Evolutionary conservation across 352 stramenopile genomes (phyloP).

Genomic region (Saprolegnia parasitica): DNA sequence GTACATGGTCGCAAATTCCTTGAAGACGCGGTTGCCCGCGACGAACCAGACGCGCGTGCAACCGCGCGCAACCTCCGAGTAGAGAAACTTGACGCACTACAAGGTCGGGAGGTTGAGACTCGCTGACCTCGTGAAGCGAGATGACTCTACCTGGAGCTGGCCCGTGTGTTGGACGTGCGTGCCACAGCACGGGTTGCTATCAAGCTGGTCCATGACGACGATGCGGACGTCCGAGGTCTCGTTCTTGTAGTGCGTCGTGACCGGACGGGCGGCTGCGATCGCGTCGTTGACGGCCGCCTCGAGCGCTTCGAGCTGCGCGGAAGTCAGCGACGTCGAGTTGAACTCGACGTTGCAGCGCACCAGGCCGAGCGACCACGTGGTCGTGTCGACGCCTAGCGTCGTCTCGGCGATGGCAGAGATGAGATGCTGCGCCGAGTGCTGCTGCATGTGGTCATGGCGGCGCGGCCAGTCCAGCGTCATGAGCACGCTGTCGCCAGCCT

Average conservation of each 20-base stretch:
- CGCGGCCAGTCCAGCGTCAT: slow-evolving; percentile 67
- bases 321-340: slow-evolving; percentile 35
- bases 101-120: slow-evolving; percentile 3
- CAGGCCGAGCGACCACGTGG: slow-evolving; percentile 70
- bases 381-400: slow-evolving; percentile 60
- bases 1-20: slow-evolving; percentile 71
- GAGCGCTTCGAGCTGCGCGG: slow-evolving; percentile 36
- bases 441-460: slow-evolving; percentile 85
- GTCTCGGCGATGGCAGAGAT: slow-evolving; percentile 78
- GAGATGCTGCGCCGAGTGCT: slow-evolving; percentile 87
- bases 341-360: slow-evolving; percentile 78
- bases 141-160: slow-evolving; percentile 48
- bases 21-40: slow-evolving; percentile 68
- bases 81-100: slow-evolving; percentile 64
- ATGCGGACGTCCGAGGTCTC: slow-evolving; percentile 71
- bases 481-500: slow-evolving; percentile 46
- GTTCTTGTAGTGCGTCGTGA: slow-evolving; percentile 49
- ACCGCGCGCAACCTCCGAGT: slow-evolving; percentile 58
- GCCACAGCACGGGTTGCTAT: slow-evolving; percentile 85
- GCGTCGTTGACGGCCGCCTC: slow-evolving; percentile 71
- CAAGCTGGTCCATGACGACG: slow-evolving; percentile 76
- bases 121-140: background rate
- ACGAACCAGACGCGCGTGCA: slow-evolving; percentile 81
- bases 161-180: slow-evolving; percentile 75
- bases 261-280: slow-evolving; percentile 53